Percentiles rank a stretch among this genome's conserved stretches.
Conservation (phyloP, 2,329 filamentous ascomycete species). For the Talaromyces albobiverticillius region DNA sequence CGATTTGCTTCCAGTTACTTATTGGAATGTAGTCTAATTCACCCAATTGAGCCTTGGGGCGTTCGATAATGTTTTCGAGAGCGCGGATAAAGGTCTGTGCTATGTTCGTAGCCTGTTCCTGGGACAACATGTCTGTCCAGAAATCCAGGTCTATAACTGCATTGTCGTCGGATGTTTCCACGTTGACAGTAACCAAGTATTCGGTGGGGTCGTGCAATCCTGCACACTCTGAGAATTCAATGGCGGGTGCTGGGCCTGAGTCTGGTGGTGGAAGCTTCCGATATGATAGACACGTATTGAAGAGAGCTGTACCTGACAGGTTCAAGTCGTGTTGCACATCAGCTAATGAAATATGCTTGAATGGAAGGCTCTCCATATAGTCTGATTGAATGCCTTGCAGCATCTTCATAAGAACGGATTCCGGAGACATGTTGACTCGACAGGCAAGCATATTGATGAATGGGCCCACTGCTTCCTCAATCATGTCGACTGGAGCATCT, state of each 20-base stretch:
- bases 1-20: conserved; percentile 9
- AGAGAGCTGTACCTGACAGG: conserved; percentile 37
- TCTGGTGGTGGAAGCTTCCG: conserved; percentile 37
- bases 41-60: conserved; percentile 15
- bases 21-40: conserved; percentile 5
- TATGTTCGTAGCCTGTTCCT: conserved; percentile 38
- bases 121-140: conserved; percentile 40
- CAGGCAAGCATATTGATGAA: conserved; percentile 48
- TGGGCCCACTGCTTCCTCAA: conserved; percentile 46
- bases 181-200: conserved; percentile 48
- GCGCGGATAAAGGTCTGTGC: conserved; percentile 35
- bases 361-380: conserved; percentile 45
- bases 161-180: conserved; percentile 44
- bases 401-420: conserved; percentile 34
- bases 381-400: conserved; percentile 45
- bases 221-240: conserved; percentile 39
- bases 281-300: conserved; percentile 51
- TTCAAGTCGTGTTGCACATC: conserved; percentile 47
- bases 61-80: conserved; percentile 37
- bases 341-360: conserved; percentile 44
- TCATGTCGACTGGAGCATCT: conserved; percentile 37
- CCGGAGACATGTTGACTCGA: conserved; percentile 36
- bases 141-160: conserved; percentile 40
- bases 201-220: conserved; percentile 48
- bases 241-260: conserved; percentile 21